These are phyloP conservation scores for Phytophthora brassicae DNA, from an alignment of 352 stramenopile species.

Conservation along the genomic window DNA sequence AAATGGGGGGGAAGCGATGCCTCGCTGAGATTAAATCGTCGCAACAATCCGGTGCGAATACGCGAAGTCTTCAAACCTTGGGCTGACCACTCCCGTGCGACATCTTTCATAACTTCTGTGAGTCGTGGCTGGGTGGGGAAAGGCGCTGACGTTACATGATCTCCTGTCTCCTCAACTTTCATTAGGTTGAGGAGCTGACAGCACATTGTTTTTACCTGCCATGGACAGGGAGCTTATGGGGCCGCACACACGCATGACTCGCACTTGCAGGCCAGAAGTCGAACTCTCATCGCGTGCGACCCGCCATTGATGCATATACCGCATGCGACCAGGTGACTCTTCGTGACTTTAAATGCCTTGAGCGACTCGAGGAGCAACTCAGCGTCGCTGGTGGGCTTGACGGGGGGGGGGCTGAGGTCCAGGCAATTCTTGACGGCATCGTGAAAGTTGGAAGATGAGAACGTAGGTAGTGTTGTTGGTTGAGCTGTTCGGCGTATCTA, in stretches of 20 bases:
- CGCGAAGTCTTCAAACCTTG: neutral
- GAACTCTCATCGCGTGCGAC: neutral
- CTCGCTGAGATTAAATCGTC: neutral
- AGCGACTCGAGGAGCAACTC: neutral
- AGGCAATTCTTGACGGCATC: too few species aligned
- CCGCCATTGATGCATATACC: neutral
- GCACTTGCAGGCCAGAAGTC: neutral
- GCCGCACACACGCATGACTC: neutral
- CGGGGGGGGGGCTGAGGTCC: neutral
- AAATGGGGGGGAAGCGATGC: neutral
- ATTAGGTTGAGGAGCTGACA: neutral
- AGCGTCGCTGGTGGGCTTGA: neutral
- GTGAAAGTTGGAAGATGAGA: too few species aligned
- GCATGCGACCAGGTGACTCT: neutral
- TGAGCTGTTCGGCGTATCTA: too few species aligned
- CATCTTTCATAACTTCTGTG: neutral
- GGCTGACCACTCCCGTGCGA: neutral
- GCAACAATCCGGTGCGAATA: neutral
- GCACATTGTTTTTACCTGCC: neutral
- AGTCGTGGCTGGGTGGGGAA: neutral
- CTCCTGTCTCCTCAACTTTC: neutral
- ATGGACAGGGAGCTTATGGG: neutral
- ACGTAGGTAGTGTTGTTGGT: too few species aligned
- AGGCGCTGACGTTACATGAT: neutral
- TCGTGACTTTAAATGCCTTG: neutral